phyloP scores from a whole-genome alignment of 2,329 filamentous ascomycete species.

The Penicillium sp. region DNA sequence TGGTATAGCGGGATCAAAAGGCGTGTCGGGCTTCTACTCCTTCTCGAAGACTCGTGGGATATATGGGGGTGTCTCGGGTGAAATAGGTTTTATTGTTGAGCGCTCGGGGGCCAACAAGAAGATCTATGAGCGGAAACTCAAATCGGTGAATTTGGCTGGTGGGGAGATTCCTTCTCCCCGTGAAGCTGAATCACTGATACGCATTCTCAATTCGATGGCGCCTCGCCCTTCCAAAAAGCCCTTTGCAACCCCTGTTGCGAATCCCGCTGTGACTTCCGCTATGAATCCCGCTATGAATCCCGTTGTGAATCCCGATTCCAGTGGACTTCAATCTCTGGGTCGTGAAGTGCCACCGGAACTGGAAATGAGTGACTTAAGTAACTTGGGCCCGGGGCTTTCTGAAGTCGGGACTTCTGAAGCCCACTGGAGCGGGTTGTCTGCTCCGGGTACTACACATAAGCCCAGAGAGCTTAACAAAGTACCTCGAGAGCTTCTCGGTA shows the following conservation, averaged over 20 bases:
- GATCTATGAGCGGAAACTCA: slow-evolving; percentile 79
- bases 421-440: background rate
- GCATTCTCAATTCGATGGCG: slow-evolving; percentile 67
- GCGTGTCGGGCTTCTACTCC: slow-evolving; percentile 84
- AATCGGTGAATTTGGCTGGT: slow-evolving; percentile 73
- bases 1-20: slow-evolving; percentile 80
- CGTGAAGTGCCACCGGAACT: background rate
- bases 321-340: background rate
- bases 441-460: background rate
- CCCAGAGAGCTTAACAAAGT: background rate
- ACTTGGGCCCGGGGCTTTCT: background rate
- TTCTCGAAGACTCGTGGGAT: slow-evolving; percentile 97
- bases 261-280: no score
- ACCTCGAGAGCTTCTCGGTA: background rate
- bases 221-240: background rate
- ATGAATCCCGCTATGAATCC: background rate
- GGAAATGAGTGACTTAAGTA: background rate
- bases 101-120: slow-evolving; percentile 92
- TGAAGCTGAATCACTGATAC: slow-evolving; percentile 77
- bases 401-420: background rate
- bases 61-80: slow-evolving; percentile 88
- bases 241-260: background rate
- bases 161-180: slow-evolving; percentile 76
- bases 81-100: slow-evolving; percentile 87
- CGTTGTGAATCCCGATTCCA: background rate